Percentiles rank a stretch among this genome's conserved stretches.
phyloP scores from a whole-genome alignment of 495 filamentous ascomycete species.

The Xanthoparmelia taractica region DNA sequence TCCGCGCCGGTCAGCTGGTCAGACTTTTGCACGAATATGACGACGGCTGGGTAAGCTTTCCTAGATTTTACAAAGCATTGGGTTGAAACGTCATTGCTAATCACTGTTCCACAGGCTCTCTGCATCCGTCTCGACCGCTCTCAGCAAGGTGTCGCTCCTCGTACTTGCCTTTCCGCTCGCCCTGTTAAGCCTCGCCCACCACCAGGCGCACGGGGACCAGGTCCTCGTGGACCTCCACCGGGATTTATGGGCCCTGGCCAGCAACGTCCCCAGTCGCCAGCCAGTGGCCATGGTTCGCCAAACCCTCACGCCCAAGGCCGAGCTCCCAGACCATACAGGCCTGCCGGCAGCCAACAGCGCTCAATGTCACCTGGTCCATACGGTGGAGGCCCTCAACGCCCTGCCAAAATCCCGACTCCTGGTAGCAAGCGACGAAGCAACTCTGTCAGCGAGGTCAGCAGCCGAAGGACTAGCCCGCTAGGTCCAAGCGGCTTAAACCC shows the following conservation, averaged over 20 bases:
- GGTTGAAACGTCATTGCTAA: constrained; percentile 1
- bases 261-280: constrained; percentile 42
- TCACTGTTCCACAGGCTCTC: constrained; percentile 53
- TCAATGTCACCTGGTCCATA: constrained; percentile 50
- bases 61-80: not conserved
- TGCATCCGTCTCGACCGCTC: constrained; percentile 86
- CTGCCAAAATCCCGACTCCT: constrained; percentile 34
- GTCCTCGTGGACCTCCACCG: constrained; percentile 40
- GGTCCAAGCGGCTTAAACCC: constrained; percentile 57
- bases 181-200: constrained; percentile 79
- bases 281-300: constrained; percentile 33
- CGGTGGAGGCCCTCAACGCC: constrained; percentile 40
- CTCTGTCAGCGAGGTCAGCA: constrained; percentile 39
- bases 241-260: constrained; percentile 47
- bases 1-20: constrained; percentile 72
- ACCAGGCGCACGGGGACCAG: constrained; percentile 37
- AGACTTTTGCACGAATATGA: constrained; percentile 93
- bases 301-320: constrained; percentile 33
- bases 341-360: constrained; percentile 34
- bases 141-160: constrained; percentile 84
- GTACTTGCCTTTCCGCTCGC: constrained; percentile 85
- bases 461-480: constrained; percentile 44
- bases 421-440: constrained; percentile 47
- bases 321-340: constrained; percentile 41
- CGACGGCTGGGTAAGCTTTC: constrained; percentile 82